Base-by-base conservation (phyloP, 1,139 yeast genomes). In the Pichia inconspicua region DNA sequence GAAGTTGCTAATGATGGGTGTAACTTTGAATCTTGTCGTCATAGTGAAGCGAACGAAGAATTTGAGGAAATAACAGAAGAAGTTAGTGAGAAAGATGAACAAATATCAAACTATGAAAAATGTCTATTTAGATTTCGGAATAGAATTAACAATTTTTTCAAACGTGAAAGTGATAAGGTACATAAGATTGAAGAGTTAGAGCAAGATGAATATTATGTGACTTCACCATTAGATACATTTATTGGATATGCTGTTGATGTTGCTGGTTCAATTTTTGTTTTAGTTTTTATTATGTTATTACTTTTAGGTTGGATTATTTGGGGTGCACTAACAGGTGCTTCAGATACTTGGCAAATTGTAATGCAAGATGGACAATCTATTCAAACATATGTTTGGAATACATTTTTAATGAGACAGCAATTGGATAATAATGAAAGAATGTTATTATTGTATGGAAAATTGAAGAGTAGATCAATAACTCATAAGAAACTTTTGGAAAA, bases 321-420 rank as follows among this genome's bases (percentile, higher is more conserved):
- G 27, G 73, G 73, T 41, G 55, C 57, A 15, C 54, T 64, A 9
- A 61, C 58, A 22, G 53, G 56, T 17, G 70, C 62, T 2, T 62
- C 68, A 3, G 58, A 58, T 44, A 59, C 58, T 42, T 69, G 73
- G 73, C 72, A 69, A 54, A 67, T 69, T 40, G 66, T 66, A 4
- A 68, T 69, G 69, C 70, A 67, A 49, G 72, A 69, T 56, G 72
- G 70, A 17, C 69, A 66, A 51, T 66, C 72, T 0, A 66, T 69
- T 44, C 72, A 67, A 49, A 57, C 68, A 44, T 68, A 68, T 52
- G 50, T 67, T 31, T 68, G 70, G 66, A 72, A 69, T 48, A 66
- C 73, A 0, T 53, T 69, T 17, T 53, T 69, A 44, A 69, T 66
- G 69, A 64, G 73, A 53, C 72, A 69, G 51, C 73, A 69, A 49